Conservation (phyloP, 495 filamentous ascomycete species). For the Lophiostoma macrostomum region DNA sequence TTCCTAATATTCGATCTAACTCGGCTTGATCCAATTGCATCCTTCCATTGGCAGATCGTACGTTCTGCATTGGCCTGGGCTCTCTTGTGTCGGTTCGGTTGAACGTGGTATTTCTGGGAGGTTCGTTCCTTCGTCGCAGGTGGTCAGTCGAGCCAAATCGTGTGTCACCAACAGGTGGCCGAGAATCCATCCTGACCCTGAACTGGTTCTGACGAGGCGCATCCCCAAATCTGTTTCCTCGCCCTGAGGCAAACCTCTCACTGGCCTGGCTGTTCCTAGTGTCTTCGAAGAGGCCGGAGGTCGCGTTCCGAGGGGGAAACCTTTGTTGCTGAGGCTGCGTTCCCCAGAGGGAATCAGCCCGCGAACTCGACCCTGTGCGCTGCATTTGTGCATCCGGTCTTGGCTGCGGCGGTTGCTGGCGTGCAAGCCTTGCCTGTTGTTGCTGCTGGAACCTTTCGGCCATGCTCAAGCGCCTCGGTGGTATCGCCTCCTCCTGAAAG, state of each 20-base stretch:
- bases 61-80: background rate
- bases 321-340: no score
- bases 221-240: background rate
- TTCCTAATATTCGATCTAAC: slow-evolving; percentile 5
- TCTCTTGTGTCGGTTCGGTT: background rate
- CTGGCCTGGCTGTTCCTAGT: no score
- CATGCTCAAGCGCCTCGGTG: slow-evolving; percentile 5
- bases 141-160: slow-evolving; percentile 7
- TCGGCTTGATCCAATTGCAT: slow-evolving; percentile 13
- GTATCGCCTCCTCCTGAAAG: slow-evolving; percentile 22
- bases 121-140: slow-evolving; percentile 14
- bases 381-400: no score
- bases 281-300: no score
- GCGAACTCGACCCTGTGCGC: no score
- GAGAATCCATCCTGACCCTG: slow-evolving; percentile 21
- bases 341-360: no score
- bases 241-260: background rate
- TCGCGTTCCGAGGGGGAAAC: no score
- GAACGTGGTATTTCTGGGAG: background rate
- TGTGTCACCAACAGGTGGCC: background rate
- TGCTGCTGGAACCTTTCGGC: background rate
- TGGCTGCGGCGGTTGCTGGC: no score
- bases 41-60: background rate
- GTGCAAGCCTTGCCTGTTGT: background rate
- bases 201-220: background rate